Evolutionary conservation across 169 alveolate species (phyloP), one percentile per base, ranked within the genome.

Genomic region (Condylostoma magnum): DNA sequence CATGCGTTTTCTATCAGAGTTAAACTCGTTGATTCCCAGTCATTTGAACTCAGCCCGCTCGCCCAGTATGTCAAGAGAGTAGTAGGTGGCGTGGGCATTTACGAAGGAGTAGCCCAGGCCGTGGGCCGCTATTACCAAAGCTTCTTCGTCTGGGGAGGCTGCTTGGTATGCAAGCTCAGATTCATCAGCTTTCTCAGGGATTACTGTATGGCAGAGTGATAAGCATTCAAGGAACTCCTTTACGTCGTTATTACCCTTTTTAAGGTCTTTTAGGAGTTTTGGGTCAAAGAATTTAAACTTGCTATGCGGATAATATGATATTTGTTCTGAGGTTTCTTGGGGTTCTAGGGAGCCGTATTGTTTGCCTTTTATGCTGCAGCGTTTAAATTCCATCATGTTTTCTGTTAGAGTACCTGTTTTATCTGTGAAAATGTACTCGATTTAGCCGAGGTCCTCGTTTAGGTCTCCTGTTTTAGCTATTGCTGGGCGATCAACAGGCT

Each of bases 341-440:
- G n/a, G 46, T 27, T 67, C 60, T n/a, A 46, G 12, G 28, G 65
- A 67, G 4, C 76, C 76, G 28, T 67, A 67, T 12, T 48, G 34
- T 30, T 25, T 46, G 22, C 76, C 76, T 1, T 51, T 31, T n/a
- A 67, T 50, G 31, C 30, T 31, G 65, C 76, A 67, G 18, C 31
- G 20, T 31, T 92, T 95, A 68, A 88, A 92, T 77, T 92, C 91
- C 98, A 97, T 97, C 18, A 89, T 87, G 85, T 97, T 97, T 55
- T 97, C 89, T 20, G 99, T 97, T 51, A 97, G 83, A 2, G 99
- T 97, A 0, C 99, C 99, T 0, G 99, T 96, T 76, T 96, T 96
- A 76, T 96, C 99, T n/a, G 97, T 89, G 69, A 96, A 96, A 5
- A 96, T 83, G 68, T 90, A 93, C 53, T 91, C 94, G 20, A 89